Evolutionary conservation across 2,329 filamentous ascomycete genomes (phyloP), one percentile per base, ranked within the genome.

Genomic region (Talaromyces rugulosus): DNA sequence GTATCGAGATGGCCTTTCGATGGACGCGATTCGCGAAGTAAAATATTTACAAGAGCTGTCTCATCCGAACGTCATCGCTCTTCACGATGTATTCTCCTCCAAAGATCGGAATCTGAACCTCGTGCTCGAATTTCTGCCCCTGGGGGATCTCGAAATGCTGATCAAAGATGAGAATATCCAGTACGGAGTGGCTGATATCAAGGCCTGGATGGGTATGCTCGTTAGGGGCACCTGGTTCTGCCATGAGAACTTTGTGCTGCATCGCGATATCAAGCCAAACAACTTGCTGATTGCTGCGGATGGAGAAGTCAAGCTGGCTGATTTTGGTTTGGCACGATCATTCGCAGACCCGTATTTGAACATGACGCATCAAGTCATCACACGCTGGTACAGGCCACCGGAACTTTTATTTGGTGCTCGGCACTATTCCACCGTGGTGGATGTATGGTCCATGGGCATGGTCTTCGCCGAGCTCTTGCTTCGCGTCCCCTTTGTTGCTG

Each of bases 191-290:
- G 90, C 91, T 18, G 95, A 99, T 75, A 92, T 98, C 76, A 99
- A 99, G 76, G 90, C 92, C 16, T 99, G 95, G 95, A 96, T 97
- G 89, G 91, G 90, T 66, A 98, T 98, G 95, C 84, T 98, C n/a
- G 86, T 85, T 31, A 88, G 94, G 50, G 95, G 90, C 30, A 87
- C 98, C 31, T 96, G 92, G 89, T 99, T 96, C 81, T 98, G 95
- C 77, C 95, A 99, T 77, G 91, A 93, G 73, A 96, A 95, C 75
- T 94, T 89, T 70, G 86, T 99, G 18, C 83, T 99, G 33, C 95
- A 99, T 78, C 91, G 95, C 69, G 95, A 99, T 81, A 98, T 99
- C 82, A 99, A 99, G 79, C 94, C 94, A 55, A 98, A 98, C 85
- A 99, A 99, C 80, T 81, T 98, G 77, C 83, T 99, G 63, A 96